Percentiles rank a stretch among this genome's conserved stretches.
These are phyloP conservation scores for Isabelozyma pseudorhagii DNA, from an alignment of 805 yeast genomes.

Conservation along the genomic window DNA sequence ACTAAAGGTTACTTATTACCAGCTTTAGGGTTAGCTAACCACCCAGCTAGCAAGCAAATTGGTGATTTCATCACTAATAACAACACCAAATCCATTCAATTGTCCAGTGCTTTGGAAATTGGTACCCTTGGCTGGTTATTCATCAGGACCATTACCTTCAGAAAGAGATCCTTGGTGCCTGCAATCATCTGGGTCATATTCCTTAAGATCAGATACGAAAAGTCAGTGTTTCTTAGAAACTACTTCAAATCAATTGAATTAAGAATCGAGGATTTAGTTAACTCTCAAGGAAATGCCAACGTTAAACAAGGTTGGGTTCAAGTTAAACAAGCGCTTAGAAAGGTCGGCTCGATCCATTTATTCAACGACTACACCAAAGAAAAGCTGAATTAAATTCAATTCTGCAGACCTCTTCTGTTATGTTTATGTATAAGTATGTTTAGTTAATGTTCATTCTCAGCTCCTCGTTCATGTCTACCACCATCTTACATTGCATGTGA, in stretches of 20 bases:
- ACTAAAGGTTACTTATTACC: constrained; percentile 66
- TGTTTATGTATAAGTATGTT: neutral
- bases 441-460: too few species aligned
- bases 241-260: constrained; percentile 70
- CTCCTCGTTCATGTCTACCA: too few species aligned
- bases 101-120: constrained; percentile 38
- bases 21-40: constrained; percentile 37
- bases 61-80: constrained; percentile 31
- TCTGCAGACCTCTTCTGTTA: neutral
- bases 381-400: constrained; percentile 12
- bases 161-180: constrained; percentile 59
- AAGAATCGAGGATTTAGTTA: constrained; percentile 29
- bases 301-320: constrained; percentile 36
- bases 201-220: constrained; percentile 74
- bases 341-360: constrained; percentile 23
- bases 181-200: constrained; percentile 56
- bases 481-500: too few species aligned
- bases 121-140: constrained; percentile 43
- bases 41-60: constrained; percentile 36
- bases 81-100: constrained; percentile 35
- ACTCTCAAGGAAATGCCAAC: constrained; percentile 24
- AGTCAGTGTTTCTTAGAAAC: constrained; percentile 67
- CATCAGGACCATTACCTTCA: constrained; percentile 56
- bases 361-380: constrained; percentile 37
- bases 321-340: constrained; percentile 27